Base-by-base conservation (phyloP, 2,329 filamentous ascomycete species). In the Pyricularia sp. region DNA sequence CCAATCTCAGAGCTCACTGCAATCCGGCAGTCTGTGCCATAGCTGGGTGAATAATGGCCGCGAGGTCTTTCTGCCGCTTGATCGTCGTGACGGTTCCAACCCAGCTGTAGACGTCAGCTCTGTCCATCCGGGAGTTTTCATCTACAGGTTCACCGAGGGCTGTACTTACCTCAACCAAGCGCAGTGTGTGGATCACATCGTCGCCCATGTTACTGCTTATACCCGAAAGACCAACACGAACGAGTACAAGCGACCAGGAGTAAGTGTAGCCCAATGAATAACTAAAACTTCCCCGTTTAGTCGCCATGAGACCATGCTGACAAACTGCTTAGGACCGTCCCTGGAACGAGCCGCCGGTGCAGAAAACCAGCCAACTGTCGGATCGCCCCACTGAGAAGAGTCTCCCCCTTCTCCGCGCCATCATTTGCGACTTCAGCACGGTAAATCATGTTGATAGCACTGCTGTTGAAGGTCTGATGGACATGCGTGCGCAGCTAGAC, bases 401-500 rank as follows among this genome's bases (percentile, higher is more conserved):
- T n/a, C 60, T 62, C 1, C 65, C 66, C 1, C 40, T 28, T 6
- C 66, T 67, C 3, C 35, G 19, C 2, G 93, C 93, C n/a, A 80
- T 97, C 69, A 93, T 97, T 66, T 83, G 97, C 28, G 94, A 97
- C 74, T 96, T 97, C 75, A 92, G 88, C 71, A 89, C 90, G 0
- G 93, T 97, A 68, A 96, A 97, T 77, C 91, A 96, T 69, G 88
- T 97, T 66, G 94, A 97, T 72, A 86, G 96, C 66, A 97, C 94
- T 0, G 94, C 91, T 0, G 84, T 97, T 1, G 93, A 97, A 76
- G 88, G 91, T 70, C 81, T 97, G 49, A 96, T 97, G 71, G 94
- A 97, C 71, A 89, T 97, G 0, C 90, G 93, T 71, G 96, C 96
- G 74, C 93, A 97, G 73, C 86, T 97, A 26, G 93, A 97, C 74